Conservation (phyloP, 2,329 filamentous ascomycete species). For the Chaetothyriales sp. region DNA sequence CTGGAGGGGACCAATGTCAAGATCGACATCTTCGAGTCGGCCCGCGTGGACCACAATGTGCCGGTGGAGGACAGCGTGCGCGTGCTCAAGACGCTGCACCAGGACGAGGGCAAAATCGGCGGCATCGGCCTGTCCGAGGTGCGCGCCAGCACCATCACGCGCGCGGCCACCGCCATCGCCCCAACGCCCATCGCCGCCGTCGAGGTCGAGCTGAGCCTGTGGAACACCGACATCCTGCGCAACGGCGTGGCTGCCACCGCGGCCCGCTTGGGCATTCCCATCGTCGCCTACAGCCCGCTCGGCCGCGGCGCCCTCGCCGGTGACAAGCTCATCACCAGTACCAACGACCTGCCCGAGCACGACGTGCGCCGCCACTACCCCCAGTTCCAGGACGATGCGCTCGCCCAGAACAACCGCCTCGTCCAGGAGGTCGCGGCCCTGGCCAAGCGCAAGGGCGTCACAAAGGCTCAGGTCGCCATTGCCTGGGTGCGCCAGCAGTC, state of each 20-base stretch:
- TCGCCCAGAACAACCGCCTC: slow-evolving; percentile 36
- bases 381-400: slow-evolving; percentile 37
- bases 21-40: slow-evolving; percentile 46
- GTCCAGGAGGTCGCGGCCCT: slow-evolving; percentile 31
- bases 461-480: slow-evolving; percentile 34
- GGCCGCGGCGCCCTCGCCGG: slow-evolving; percentile 42
- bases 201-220: slow-evolving; percentile 47
- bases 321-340: slow-evolving; percentile 26
- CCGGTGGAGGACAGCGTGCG: slow-evolving; percentile 34
- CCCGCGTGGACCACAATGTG: slow-evolving; percentile 39
- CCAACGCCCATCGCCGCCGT: slow-evolving; percentile 34
- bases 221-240: slow-evolving; percentile 39
- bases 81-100: slow-evolving; percentile 25
- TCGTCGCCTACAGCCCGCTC: slow-evolving; percentile 46
- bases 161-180: slow-evolving; percentile 37
- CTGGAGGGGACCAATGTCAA: slow-evolving; percentile 34
- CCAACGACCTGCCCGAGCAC: slow-evolving; percentile 32
- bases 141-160: slow-evolving; percentile 30
- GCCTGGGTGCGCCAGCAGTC: slow-evolving; percentile 34
- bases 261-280: slow-evolving; percentile 40
- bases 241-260: slow-evolving; percentile 44
- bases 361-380: slow-evolving; percentile 31
- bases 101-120: slow-evolving; percentile 29
- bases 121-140: slow-evolving; percentile 31
- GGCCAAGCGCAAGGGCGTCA: slow-evolving; percentile 30